These are phyloP conservation scores for Yamadazyma jaroonii DNA, from an alignment of 1,139 yeast genomes.

Conservation along the genomic window DNA sequence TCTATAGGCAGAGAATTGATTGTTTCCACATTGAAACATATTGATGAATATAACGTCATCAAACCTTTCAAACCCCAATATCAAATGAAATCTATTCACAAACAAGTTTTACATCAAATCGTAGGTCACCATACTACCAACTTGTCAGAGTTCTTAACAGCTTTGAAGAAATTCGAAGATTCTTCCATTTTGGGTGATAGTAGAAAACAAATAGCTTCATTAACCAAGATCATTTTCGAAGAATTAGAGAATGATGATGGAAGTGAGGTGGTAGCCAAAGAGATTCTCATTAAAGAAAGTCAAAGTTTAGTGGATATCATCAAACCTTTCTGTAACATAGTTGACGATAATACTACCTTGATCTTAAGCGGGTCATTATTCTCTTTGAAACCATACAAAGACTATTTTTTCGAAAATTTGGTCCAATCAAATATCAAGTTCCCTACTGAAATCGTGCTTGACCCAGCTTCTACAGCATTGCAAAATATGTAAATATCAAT, in stretches of 20 bases:
- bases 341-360: slow-evolving; percentile 5
- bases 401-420: slow-evolving; percentile 1
- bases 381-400: slow-evolving; percentile 2
- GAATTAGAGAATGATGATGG: slow-evolving; percentile 4
- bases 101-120: slow-evolving; percentile 1
- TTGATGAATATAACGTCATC: slow-evolving; percentile 3
- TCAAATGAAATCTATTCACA: slow-evolving; percentile 2
- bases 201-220: slow-evolving; percentile 5
- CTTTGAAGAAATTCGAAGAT: not conserved
- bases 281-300: slow-evolving; percentile 3
- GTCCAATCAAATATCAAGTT: not conserved
- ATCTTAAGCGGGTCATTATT: slow-evolving; percentile 7
- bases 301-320: slow-evolving; percentile 2
- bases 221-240: slow-evolving; percentile 5
- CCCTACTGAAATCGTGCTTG: not conserved
- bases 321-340: slow-evolving; percentile 2
- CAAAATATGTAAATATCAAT: not conserved
- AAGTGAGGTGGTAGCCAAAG: slow-evolving; percentile 4
- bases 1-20: slow-evolving; percentile 7
- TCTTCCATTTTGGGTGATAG: not conserved
- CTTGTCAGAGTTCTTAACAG: not conserved
- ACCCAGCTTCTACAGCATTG: slow-evolving; percentile 2
- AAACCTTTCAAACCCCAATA: not conserved
- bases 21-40: slow-evolving; percentile 4
- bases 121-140: not conserved